Conservation (phyloP, 345 rosid species). For the Melaleuca quinquenervia region DNA sequence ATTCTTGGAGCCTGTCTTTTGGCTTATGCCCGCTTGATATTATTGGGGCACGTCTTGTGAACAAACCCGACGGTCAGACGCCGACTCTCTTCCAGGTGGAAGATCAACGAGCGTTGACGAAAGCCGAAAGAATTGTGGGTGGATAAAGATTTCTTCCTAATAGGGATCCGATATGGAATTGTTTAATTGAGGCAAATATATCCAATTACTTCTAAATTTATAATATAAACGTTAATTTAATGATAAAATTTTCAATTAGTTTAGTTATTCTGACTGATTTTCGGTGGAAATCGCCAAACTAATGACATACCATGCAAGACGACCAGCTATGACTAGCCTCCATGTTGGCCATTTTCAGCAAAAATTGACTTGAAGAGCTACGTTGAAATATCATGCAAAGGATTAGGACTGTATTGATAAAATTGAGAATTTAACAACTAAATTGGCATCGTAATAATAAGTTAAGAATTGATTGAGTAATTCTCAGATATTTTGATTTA, state of each 20-base stretch:
- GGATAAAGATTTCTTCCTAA: not conserved
- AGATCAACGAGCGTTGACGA: not conserved
- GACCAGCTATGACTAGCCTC: fast-evolving
- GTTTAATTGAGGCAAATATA: not conserved
- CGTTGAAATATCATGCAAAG: not conserved
- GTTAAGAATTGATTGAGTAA: not conserved
- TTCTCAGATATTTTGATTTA: not conserved
- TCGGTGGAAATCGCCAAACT: not conserved
- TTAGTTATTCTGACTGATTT: not conserved
- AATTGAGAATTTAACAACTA: too few relatives aligned
- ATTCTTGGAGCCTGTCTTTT: not conserved
- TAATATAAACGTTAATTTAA: not conserved
- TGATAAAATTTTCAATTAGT: not conserved
- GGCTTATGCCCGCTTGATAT: not conserved
- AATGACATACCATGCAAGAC: not conserved
- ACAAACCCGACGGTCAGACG: not conserved
- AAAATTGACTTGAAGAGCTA: too few relatives aligned
- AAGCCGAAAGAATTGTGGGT: not conserved
- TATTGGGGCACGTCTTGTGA: not conserved
- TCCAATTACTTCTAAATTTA: fast-evolving
- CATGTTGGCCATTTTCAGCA: not conserved
- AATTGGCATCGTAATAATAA: not conserved
- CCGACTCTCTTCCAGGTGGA: not conserved
- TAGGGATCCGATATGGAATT: not conserved
- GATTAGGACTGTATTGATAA: not conserved